Base-by-base conservation (phyloP, 257 asterid species). In the Plantago ovata region DNA sequence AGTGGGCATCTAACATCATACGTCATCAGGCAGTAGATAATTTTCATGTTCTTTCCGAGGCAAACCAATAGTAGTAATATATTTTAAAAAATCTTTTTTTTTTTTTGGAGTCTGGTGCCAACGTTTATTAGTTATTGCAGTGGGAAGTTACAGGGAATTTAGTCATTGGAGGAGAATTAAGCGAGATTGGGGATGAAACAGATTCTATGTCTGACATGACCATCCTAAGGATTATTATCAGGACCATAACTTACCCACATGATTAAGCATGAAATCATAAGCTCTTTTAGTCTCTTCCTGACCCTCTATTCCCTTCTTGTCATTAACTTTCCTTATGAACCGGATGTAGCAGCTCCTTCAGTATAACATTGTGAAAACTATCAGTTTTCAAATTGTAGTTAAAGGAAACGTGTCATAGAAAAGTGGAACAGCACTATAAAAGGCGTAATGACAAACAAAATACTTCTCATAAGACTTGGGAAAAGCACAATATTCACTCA, bases 321-420 rank as follows among this genome's bases (percentile, higher is more conserved):
- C 98, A 63, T 93, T 84, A 59, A 86, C 79, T 67, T 86, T 93
- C 72, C 94, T 79, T 60, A 93, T 84, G 73, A 85, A 93, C 42
- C 88, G 94, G 62, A 93, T 93, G 76, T 93, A 93, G 75, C 97
- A 86, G 58, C 95, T 90, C 98, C 98, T 93, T 80, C 71, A 76
- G 56, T 62, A 49, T 36, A 63, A 58, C 4, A 60, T 53, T 16
- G 56, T 22, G 55, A 28, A 48, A 54, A 45, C 36, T 19, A 53
- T 38, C 56, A 65, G 44, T 56, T 52, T 23, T 66, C 46, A 69
- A 28, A 10, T 56, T 40, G 32, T 21, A 15, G 36, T 36, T 40
- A 23, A 18, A 22, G 57, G 20, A 33, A 45, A 53, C 16, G 54
- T 22, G 50, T 55, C 60, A 13, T 1, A 36, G 12, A 20, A 11